A percentile compares a stretch with the other conserved stretches of the same genome.
These are phyloP conservation scores for Casuarina glauca DNA, from an alignment of 306 rosid species.

Conservation along the genomic window DNA sequence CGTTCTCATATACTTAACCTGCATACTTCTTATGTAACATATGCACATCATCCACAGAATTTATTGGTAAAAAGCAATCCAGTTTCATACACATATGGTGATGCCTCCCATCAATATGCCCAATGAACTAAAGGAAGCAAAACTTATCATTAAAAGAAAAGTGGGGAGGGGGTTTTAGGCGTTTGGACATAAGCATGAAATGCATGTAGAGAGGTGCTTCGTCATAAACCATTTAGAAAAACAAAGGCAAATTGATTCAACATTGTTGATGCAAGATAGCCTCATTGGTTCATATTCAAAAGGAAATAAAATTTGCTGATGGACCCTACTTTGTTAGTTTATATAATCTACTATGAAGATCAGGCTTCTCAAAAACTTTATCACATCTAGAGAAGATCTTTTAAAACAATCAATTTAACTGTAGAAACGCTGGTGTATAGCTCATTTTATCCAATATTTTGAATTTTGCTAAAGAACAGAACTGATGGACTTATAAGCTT, in stretches of 20 bases:
- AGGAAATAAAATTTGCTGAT: not conserved
- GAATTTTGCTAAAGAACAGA: not conserved
- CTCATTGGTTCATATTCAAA: not conserved
- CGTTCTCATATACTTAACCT: not conserved
- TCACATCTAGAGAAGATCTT: not conserved
- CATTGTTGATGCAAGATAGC: not conserved
- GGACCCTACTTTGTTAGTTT: not conserved
- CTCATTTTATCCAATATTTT: not conserved
- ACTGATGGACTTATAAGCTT: not conserved
- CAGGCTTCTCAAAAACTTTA: not conserved
- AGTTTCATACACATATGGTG: not conserved
- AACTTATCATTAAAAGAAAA: not conserved
- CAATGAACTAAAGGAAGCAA: not conserved
- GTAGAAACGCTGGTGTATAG: not conserved
- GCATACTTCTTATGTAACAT: not conserved
- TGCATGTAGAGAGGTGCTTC: not conserved
- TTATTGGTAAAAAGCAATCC: not conserved
- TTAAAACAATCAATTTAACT: not conserved
- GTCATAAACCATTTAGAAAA: not conserved
- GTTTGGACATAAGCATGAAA: not conserved
- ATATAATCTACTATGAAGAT: not conserved
- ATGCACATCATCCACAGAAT: not conserved
- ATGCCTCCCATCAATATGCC: not conserved
- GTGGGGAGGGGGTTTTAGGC: too few relatives aligned
- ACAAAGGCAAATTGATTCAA: constrained; percentile 3